A percentile compares a stretch with the other conserved stretches of the same genome.
phyloP scores from a whole-genome alignment of 768 basidiomycete species.

The Kwoniella europaea region DNA sequence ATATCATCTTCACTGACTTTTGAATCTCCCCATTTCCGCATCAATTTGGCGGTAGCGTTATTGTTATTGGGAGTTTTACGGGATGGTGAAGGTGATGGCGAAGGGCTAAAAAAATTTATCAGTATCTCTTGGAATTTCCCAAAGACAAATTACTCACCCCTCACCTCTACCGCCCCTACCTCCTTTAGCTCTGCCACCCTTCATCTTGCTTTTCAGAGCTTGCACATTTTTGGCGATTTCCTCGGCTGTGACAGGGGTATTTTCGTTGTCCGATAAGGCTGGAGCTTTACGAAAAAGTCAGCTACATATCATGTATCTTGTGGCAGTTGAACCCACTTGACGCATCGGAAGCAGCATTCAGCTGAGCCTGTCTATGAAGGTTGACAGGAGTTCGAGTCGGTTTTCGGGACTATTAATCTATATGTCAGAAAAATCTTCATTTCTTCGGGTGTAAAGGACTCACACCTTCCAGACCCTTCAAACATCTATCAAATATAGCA shows the following conservation, averaged over 20 bases:
- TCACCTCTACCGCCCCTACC: constrained; percentile 32
- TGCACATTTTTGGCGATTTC: constrained; percentile 91
- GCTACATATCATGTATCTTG: background rate
- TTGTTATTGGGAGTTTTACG: constrained; percentile 32
- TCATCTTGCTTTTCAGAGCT: constrained; percentile 81
- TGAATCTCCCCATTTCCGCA: constrained; percentile 91
- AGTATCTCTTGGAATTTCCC: background rate
- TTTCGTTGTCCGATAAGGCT: constrained; percentile 30
- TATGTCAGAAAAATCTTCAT: too few species aligned
- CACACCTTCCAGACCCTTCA: constrained; percentile 45
- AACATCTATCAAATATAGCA: constrained; percentile 53
- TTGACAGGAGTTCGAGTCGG: constrained; percentile 29
- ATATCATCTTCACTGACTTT: constrained; percentile 81
- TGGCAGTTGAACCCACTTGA: constrained; percentile 25
- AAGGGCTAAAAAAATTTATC: constrained; percentile 4
- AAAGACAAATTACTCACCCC: constrained; percentile 25
- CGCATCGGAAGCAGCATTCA: constrained; percentile 45
- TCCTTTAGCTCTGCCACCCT: constrained; percentile 66
- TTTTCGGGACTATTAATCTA: constrained; percentile 28
- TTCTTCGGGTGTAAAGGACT: background rate
- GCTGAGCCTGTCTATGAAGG: constrained; percentile 43
- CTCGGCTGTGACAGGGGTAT: constrained; percentile 64
- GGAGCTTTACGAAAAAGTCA: constrained; percentile 19
- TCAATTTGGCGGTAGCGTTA: constrained; percentile 63
- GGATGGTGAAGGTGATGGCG: constrained; percentile 45